Evolutionary conservation across 495 filamentous ascomycete species (phyloP).

Genomic region (Hypomontagnella monticulosa): DNA sequence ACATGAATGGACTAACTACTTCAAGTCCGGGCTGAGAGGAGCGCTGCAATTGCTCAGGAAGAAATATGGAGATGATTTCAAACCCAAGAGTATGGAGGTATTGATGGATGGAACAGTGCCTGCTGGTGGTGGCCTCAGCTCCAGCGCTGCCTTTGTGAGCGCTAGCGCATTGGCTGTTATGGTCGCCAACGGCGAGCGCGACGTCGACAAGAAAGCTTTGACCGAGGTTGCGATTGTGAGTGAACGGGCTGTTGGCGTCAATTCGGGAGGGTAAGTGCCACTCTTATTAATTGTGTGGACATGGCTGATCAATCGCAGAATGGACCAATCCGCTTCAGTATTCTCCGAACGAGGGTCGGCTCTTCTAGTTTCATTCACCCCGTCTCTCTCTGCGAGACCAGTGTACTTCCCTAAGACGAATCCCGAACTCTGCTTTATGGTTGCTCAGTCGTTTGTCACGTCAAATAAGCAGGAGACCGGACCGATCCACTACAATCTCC

Average conservation of each 20-base stretch:
- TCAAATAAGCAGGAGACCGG: conserved; percentile 95
- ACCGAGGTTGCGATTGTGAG: conserved; percentile 92
- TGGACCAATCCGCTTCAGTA: conserved; percentile 98
- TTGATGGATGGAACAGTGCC: conserved; percentile 92
- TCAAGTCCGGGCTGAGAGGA: conserved; percentile 88
- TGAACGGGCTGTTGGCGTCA: conserved; percentile 93
- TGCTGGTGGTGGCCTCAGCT: conserved; percentile 88
- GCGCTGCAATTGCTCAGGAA: conserved; percentile 81
- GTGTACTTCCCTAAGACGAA: conserved; percentile 85
- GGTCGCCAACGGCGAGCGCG: conserved; percentile 80
- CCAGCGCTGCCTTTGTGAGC: conserved; percentile 93
- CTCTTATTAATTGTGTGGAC: background rate
- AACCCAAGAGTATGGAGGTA: conserved; percentile 83
- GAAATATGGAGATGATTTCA: conserved; percentile 66
- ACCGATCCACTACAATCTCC: conserved; percentile 93
- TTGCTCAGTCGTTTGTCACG: conserved; percentile 92
- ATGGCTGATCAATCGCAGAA: conserved; percentile 56
- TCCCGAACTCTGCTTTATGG: conserved; percentile 88
- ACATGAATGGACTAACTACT: conserved; percentile 98
- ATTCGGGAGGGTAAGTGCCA: conserved; percentile 82
- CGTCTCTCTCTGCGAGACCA: conserved; percentile 75
- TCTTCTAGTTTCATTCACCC: conserved; percentile 89
- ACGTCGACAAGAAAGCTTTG: conserved; percentile 87
- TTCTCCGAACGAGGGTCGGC: conserved; percentile 87
- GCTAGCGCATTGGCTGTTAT: conserved; percentile 89